Conservation (phyloP, 2,329 filamentous ascomycete genomes). For the Cercospora sp. region DNA sequence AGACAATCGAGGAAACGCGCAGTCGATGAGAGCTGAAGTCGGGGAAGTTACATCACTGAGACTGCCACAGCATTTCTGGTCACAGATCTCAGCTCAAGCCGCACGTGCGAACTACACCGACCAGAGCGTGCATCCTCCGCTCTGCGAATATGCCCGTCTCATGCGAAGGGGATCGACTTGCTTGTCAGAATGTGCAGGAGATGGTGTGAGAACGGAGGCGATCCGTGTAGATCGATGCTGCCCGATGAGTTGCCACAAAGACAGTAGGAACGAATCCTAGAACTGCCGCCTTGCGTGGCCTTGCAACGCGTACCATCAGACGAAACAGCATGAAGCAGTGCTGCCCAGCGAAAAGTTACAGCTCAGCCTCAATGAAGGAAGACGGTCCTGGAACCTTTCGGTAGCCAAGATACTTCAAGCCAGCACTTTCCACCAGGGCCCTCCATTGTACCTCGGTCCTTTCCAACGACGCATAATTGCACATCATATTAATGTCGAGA, state of each 20-base stretch:
- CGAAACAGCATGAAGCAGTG: background rate
- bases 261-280: background rate
- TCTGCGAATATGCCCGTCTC: background rate
- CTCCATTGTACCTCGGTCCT: slow-evolving; percentile 46
- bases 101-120: background rate
- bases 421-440: slow-evolving; percentile 22
- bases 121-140: background rate
- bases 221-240: background rate
- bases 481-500: slow-evolving; percentile 49
- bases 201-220: background rate
- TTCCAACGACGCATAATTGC: slow-evolving; percentile 41
- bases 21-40: background rate
- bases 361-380: slow-evolving; percentile 8
- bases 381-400: slow-evolving; percentile 6
- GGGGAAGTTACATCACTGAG: background rate
- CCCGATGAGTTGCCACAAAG: background rate
- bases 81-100: background rate
- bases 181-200: background rate
- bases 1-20: background rate
- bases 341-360: background rate
- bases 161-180: background rate
- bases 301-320: background rate
- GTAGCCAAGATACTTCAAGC: slow-evolving; percentile 15
- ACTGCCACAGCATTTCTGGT: background rate
- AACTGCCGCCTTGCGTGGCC: background rate